These are phyloP conservation scores for Xylona heveae DNA, from an alignment of 495 filamentous ascomycete species.

Conservation along the genomic window DNA sequence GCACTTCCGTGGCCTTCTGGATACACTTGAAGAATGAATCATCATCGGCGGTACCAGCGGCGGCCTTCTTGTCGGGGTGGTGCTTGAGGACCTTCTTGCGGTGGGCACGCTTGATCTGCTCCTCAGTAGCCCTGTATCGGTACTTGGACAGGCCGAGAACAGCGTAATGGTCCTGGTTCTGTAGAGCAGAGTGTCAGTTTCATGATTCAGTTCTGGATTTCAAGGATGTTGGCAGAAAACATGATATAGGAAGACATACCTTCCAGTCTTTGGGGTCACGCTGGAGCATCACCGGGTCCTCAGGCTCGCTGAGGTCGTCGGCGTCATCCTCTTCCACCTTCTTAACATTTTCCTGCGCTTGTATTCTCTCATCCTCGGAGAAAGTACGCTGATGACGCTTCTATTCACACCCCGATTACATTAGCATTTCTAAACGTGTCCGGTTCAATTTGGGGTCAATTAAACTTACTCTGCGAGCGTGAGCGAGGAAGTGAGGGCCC, in stretches of 20 bases:
- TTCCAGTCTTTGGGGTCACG: slow-evolving; percentile 99
- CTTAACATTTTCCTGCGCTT: slow-evolving; percentile 83
- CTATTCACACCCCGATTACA: slow-evolving; percentile 14
- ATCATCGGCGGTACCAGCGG: slow-evolving; percentile 67
- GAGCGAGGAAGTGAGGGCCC: slow-evolving; percentile 91
- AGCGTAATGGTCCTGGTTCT: slow-evolving; percentile 95
- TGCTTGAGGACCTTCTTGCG: slow-evolving; percentile 98
- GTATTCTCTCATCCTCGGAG: slow-evolving; percentile 93
- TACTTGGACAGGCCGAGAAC: slow-evolving; percentile 85
- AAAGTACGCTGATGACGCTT: slow-evolving; percentile 92
- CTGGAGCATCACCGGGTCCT: slow-evolving; percentile 74
- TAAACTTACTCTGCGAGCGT: slow-evolving; percentile 62
- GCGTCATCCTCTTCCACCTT: slow-evolving; percentile 85
- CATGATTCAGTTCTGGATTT: too few species aligned
- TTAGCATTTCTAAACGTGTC: not conserved
- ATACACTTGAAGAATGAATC: slow-evolving; percentile 99
- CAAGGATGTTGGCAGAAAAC: not conserved
- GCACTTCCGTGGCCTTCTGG: slow-evolving; percentile 88
- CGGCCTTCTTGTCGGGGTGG: slow-evolving; percentile 97
- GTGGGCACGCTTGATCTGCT: slow-evolving; percentile 96
- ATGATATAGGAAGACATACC: slow-evolving; percentile 24
- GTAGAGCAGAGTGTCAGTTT: slow-evolving; percentile 12
- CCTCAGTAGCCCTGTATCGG: slow-evolving; percentile 77
- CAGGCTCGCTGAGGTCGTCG: slow-evolving; percentile 76
- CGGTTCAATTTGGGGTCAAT: slow-evolving; percentile 1